phyloP scores from a whole-genome alignment of 257 asterid species.

The Primulina huaijiensis region DNA sequence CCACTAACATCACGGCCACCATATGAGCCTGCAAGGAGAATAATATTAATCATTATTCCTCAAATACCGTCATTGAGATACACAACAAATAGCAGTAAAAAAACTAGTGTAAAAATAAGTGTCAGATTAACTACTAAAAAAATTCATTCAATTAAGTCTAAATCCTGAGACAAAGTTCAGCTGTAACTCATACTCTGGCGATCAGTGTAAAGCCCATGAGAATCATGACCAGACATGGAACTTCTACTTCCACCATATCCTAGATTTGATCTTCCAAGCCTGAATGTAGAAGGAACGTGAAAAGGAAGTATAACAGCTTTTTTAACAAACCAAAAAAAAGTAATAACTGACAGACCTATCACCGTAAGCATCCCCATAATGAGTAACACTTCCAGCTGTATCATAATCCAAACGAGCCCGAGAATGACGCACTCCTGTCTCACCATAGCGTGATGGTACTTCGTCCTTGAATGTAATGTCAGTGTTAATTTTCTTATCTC shows the following conservation, averaged over 20 bases:
- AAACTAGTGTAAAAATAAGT: too few relatives aligned
- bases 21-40: constrained; percentile 61
- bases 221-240: constrained; percentile 73
- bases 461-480: constrained; percentile 55
- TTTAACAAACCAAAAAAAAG: neutral
- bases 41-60: neutral
- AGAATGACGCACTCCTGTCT: constrained; percentile 76
- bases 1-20: constrained; percentile 66
- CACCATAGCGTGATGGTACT: constrained; percentile 77
- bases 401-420: constrained; percentile 94
- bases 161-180: constrained; percentile 53
- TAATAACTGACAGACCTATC: constrained; percentile 53
- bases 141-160: neutral
- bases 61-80: neutral
- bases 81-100: neutral
- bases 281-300: constrained; percentile 20
- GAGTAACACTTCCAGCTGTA: constrained; percentile 62
- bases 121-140: too few relatives aligned
- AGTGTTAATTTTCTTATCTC: constrained; percentile 12
- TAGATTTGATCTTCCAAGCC: constrained; percentile 77
- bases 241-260: constrained; percentile 78
- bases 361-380: constrained; percentile 74
- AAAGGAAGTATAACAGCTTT: neutral
- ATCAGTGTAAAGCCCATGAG: constrained; percentile 71
- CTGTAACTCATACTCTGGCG: constrained; percentile 82